Evolutionary conservation across 2,329 filamentous ascomycete species (phyloP), one percentile per base, ranked within the genome.

Genomic region (Penicillium olsonii): DNA sequence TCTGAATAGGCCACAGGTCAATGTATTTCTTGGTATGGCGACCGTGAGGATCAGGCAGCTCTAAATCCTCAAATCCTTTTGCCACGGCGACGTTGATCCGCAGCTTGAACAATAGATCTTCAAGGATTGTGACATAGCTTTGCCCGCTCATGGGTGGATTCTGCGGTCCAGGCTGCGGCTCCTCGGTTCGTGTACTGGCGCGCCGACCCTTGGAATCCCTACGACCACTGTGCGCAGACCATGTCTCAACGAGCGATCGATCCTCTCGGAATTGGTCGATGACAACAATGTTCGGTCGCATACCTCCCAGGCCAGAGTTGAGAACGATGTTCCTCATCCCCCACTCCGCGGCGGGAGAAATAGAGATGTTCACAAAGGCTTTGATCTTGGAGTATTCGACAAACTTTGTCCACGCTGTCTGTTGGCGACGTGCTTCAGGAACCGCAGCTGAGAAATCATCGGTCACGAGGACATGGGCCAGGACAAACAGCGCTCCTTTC

Each of bases 1-100:
- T 95, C 58, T 95, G 91, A 45, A 95, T 94, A 0, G 90, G 90
- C 90, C 90, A 95, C 4, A 95, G 74, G 63, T 95, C 90, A 53
- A 95, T 89, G 62, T 87, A 92, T 62, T 84, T 88, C 65, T 92
- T 92, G 4, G 75, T 76, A 45, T 85, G 83, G 15, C 67, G 63
- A 4, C 78, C 79, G 33, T 83, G 76, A 1, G 77, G 68, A 17
- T 81, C 77, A 0, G 90, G 90, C 0, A 90, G 81, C 62, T 94
- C 87, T 2, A 95, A 75, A 1, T 82, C 73, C 44, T 90, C 84
- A 56, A 95, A 95, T 0, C 89, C 90, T 64, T 88, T 90, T 0
- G 87, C 90, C 33, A 95, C 80, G 2, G 89, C 90, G 20, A 95
- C 88, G 61, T 95, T 95, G 50, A 94, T 85, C 45, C 88, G 87